Percentiles rank a stretch among this genome's conserved stretches.
These are phyloP conservation scores for Terfezia claveryi DNA, from an alignment of 495 filamentous ascomycete species.

Conservation along the genomic window DNA sequence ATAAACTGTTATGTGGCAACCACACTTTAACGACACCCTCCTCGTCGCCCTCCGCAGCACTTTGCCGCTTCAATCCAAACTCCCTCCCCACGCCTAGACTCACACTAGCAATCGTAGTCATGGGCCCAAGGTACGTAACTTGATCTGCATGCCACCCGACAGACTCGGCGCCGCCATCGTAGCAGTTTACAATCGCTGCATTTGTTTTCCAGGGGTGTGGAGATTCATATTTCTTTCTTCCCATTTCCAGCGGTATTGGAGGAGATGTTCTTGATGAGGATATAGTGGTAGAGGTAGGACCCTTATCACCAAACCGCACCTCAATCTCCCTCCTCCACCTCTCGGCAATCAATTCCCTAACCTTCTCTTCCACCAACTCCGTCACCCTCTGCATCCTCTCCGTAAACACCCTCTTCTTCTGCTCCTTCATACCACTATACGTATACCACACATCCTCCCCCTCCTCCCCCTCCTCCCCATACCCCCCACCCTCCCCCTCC, in stretches of 20 bases:
- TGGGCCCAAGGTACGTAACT: constrained; percentile 77
- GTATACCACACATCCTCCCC: not conserved
- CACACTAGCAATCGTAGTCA: constrained; percentile 67
- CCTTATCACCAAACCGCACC: not conserved
- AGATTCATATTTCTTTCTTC: not conserved
- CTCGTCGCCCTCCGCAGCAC: constrained; percentile 32
- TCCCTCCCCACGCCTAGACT: constrained; percentile 76
- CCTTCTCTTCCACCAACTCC: not conserved
- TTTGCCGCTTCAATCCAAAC: constrained; percentile 61
- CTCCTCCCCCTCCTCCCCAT: not conserved
- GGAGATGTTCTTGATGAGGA: not conserved
- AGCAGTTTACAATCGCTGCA: constrained; percentile 85
- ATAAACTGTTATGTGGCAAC: constrained; percentile 76
- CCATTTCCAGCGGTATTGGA: not conserved
- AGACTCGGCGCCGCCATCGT: constrained; percentile 51
- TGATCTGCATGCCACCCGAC: constrained; percentile 89
- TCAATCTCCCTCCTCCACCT: not conserved
- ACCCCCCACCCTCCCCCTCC: not conserved
- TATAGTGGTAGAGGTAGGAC: not conserved
- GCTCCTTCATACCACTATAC: not conserved
- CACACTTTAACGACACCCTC: constrained; percentile 79
- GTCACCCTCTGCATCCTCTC: not conserved
- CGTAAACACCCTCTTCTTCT: not conserved
- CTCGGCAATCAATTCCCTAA: not conserved
- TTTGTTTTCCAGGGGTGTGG: constrained; percentile 52